Evolutionary conservation across 164 flowering plant genomes (phyloP).

Genomic region (Tinospora cordifolia): DNA sequence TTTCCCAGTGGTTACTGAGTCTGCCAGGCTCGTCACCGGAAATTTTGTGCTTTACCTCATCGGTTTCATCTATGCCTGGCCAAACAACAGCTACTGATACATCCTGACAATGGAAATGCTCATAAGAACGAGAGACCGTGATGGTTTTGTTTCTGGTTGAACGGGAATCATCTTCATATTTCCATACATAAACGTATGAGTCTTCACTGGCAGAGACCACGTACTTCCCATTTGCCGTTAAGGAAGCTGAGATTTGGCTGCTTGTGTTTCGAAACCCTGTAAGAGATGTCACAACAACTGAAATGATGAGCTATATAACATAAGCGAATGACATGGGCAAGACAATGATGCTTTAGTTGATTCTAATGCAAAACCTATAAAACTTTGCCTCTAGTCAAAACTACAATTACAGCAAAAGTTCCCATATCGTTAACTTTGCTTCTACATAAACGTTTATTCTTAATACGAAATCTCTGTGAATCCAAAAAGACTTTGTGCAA

Average conservation of each 20-base stretch:
- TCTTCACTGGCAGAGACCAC: slow-evolving; percentile 95
- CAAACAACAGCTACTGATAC: slow-evolving; percentile 91
- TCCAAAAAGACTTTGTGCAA: too few relatives aligned
- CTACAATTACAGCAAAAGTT: background rate
- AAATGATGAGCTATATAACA: background rate
- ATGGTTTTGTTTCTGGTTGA: slow-evolving; percentile 69
- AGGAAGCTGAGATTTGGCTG: slow-evolving; percentile 90
- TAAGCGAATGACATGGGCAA: background rate
- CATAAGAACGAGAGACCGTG: slow-evolving; percentile 67
- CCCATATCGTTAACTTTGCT: background rate
- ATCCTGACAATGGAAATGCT: slow-evolving; percentile 85
- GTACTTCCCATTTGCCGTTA: slow-evolving; percentile 73
- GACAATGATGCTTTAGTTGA: background rate
- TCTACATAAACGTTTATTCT: too few relatives aligned
- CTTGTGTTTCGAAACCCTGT: slow-evolving; percentile 87
- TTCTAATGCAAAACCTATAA: background rate
- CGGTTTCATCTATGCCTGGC: slow-evolving; percentile 58
- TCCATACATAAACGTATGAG: slow-evolving; percentile 89
- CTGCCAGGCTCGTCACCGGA: slow-evolving; percentile 25
- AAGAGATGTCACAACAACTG: slow-evolving; percentile 15
- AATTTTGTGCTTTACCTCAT: slow-evolving; percentile 28
- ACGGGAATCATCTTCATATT: slow-evolving; percentile 61
- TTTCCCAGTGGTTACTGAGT: slow-evolving; percentile 26
- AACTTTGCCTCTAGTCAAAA: background rate
- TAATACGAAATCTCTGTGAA: too few relatives aligned